phyloP scores from a whole-genome alignment of 2,329 filamentous ascomycete genomes.

The Cytospora leucostoma region DNA sequence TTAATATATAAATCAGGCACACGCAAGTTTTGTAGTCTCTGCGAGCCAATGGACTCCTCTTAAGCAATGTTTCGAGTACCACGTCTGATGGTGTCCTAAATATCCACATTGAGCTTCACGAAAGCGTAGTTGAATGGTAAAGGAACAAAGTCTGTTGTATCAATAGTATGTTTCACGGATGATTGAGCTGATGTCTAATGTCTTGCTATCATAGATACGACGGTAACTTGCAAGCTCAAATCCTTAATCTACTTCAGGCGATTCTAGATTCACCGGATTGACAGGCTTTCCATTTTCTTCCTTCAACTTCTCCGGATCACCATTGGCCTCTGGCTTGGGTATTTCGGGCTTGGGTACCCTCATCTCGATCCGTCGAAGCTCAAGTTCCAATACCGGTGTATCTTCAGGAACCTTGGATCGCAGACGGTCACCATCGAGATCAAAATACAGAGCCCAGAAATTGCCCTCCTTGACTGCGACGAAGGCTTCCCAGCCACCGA shows the following conservation, averaged over 20 bases:
- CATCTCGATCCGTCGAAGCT: slow-evolving; percentile 55
- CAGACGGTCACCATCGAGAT: slow-evolving; percentile 48
- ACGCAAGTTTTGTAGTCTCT: too few relatives aligned
- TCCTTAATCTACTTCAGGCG: slow-evolving; percentile 22
- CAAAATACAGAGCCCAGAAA: slow-evolving; percentile 51
- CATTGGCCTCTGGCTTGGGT: neutral
- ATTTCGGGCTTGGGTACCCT: slow-evolving; percentile 12
- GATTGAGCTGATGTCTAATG: too few relatives aligned
- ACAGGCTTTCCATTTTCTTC: neutral
- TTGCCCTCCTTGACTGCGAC: slow-evolving; percentile 48
- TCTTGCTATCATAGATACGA: too few relatives aligned
- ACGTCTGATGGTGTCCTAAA: too few relatives aligned
- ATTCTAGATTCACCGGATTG: slow-evolving; percentile 17
- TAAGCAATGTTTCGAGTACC: too few relatives aligned
- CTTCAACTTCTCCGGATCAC: neutral
- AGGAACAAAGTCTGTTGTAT: too few relatives aligned
- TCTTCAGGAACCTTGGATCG: slow-evolving; percentile 47
- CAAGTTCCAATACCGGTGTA: slow-evolving; percentile 56
- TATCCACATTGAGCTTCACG: too few relatives aligned
- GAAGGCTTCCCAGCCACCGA: slow-evolving; percentile 54
- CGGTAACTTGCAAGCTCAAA: neutral
- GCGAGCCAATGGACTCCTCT: too few relatives aligned
- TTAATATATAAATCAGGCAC: too few relatives aligned
- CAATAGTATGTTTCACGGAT: too few relatives aligned
- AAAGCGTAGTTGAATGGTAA: too few relatives aligned